Conservation (phyloP, 2,329 filamentous ascomycete genomes). For the Ascochyta koolunga region DNA sequence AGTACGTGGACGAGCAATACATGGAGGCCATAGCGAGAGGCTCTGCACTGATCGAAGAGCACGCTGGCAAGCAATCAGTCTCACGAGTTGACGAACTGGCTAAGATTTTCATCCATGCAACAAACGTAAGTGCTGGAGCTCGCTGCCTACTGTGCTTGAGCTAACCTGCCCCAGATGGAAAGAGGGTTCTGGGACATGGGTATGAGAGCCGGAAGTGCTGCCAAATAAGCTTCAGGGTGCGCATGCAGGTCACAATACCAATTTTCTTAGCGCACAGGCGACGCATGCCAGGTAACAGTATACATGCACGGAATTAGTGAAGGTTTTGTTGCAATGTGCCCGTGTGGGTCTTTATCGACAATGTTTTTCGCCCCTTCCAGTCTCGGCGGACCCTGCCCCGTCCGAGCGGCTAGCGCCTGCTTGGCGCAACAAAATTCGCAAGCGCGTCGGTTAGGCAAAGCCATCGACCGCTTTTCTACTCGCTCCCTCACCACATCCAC, state of each 20-base stretch:
- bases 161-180: conserved; percentile 63
- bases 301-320: background rate
- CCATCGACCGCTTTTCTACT: conserved; percentile 29
- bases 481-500: conserved; percentile 26
- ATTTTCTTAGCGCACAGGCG: background rate
- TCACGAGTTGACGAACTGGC: conserved; percentile 80
- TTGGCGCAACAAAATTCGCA: conserved; percentile 29
- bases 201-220: conserved; percentile 27
- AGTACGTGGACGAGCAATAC: conserved; percentile 84
- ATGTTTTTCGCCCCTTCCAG: conserved; percentile 18
- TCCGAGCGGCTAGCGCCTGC: conserved; percentile 22
- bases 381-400: conserved; percentile 17
- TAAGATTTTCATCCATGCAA: conserved; percentile 85
- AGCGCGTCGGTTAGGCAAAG: conserved; percentile 33
- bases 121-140: conserved; percentile 64
- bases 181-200: conserved; percentile 78
- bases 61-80: conserved; percentile 75
- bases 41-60: conserved; percentile 74
- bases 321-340: background rate
- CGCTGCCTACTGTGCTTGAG: background rate
- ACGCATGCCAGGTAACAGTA: background rate
- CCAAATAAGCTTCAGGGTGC: background rate
- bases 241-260: background rate
- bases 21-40: conserved; percentile 72
- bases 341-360: conserved; percentile 19